Evolutionary conservation across 306 rosid species (phyloP).

Genomic region (Malus sylvestris): DNA sequence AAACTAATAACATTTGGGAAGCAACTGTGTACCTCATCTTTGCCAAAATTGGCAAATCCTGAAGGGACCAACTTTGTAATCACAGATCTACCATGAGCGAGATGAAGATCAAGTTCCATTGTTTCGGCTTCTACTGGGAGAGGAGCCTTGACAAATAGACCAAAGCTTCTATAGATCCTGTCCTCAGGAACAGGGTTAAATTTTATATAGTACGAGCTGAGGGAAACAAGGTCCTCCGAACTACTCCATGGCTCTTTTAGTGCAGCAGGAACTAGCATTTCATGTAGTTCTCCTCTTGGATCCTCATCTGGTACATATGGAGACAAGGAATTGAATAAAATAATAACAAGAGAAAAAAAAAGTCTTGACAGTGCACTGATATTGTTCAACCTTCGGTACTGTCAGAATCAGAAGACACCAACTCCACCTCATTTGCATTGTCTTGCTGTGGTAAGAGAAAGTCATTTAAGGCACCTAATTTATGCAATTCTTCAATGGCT

Average conservation of each 20-base stretch:
- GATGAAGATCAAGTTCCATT: constrained; percentile 84
- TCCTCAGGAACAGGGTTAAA: constrained; percentile 62
- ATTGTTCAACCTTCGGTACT: constrained; percentile 48
- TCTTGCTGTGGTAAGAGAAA: constrained; percentile 65
- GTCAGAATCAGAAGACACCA: constrained; percentile 49
- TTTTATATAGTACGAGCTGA: constrained; percentile 60
- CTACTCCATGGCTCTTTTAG: constrained; percentile 49
- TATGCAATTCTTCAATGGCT: constrained; percentile 83
- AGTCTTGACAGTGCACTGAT: constrained; percentile 13
- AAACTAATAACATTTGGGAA: not conserved
- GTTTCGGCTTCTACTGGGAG: constrained; percentile 78
- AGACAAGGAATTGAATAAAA: not conserved
- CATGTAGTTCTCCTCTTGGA: constrained; percentile 58
- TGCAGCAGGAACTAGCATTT: constrained; percentile 72
- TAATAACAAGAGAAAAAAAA: constrained; percentile 19
- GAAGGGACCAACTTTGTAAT: constrained; percentile 57
- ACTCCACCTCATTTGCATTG: constrained; percentile 29
- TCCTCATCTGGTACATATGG: constrained; percentile 41
- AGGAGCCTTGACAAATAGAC: constrained; percentile 56
- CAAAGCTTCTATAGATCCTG: constrained; percentile 68
- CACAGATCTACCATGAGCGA: constrained; percentile 81
- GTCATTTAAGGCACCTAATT: constrained; percentile 66
- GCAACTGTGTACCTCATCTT: constrained; percentile 55
- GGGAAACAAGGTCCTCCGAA: constrained; percentile 24
- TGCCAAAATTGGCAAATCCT: constrained; percentile 52